Conservation (phyloP, 495 filamentous ascomycete genomes). For the Penicillium simplicissimum region DNA sequence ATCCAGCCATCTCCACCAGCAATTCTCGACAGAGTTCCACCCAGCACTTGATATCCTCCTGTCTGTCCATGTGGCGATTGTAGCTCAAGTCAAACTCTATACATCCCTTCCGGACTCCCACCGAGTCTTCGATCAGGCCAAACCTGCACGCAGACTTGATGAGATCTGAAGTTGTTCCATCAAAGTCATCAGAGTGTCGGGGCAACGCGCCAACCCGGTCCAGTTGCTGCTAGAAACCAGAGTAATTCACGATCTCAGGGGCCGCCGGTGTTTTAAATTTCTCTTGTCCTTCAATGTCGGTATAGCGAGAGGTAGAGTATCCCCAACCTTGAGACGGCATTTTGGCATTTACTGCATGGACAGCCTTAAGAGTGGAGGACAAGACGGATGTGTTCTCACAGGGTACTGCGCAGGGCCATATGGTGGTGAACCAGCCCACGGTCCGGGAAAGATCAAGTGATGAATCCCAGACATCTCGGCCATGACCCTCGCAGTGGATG, state of each 20-base stretch:
- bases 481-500: background rate
- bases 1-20: background rate
- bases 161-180: background rate
- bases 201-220: background rate
- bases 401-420: background rate
- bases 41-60: background rate
- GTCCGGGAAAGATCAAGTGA: background rate
- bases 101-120: background rate
- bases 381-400: background rate
- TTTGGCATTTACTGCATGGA: background rate
- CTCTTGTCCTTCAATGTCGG: background rate
- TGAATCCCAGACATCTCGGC: background rate
- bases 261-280: background rate
- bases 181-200: background rate
- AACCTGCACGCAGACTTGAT: background rate
- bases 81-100: background rate
- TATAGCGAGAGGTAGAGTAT: background rate
- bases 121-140: background rate
- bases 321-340: background rate
- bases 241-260: background rate
- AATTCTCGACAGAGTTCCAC: background rate
- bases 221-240: background rate
- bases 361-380: background rate
- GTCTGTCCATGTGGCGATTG: background rate
- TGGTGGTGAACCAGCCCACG: background rate